A percentile compares a stretch with the other conserved stretches of the same genome.
phyloP scores from a whole-genome alignment of 1,284 basidiomycete genomes.

The Tilletia indica region DNA sequence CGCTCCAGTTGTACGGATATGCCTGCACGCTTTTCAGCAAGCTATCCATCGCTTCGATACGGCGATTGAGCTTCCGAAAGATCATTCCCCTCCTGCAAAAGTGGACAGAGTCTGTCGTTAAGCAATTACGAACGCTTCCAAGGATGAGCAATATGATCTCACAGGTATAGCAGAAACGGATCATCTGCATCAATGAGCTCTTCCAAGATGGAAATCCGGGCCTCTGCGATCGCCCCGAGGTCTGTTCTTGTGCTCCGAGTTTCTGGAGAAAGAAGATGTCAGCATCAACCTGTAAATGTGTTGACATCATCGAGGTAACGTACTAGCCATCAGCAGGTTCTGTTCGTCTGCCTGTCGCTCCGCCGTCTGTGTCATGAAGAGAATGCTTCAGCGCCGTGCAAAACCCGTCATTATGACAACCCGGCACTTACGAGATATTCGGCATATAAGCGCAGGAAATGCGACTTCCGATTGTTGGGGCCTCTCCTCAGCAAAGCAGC shows the following conservation, averaged over 20 bases:
- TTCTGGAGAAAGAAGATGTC: slow-evolving; percentile 10
- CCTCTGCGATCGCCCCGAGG: slow-evolving; percentile 31
- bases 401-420: not conserved
- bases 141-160: slow-evolving; percentile 2
- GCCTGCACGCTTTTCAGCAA: slow-evolving; percentile 73
- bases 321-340: slow-evolving; percentile 36
- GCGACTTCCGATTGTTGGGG: slow-evolving; percentile 60
- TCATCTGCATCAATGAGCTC: slow-evolving; percentile 44
- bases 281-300: not conserved
- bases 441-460: slow-evolving; percentile 77
- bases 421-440: slow-evolving; percentile 71
- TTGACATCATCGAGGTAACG: not conserved
- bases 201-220: slow-evolving; percentile 40
- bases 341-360: slow-evolving; percentile 43
- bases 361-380: slow-evolving; percentile 27
- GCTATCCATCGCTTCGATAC: slow-evolving; percentile 74
- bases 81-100: slow-evolving; percentile 42
- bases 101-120: not conserved
- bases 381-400: not conserved
- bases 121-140: not conserved
- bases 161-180: slow-evolving; percentile 48
- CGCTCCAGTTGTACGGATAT: slow-evolving; percentile 94
- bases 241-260: slow-evolving; percentile 27
- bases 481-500: slow-evolving; percentile 57
- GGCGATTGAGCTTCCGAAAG: slow-evolving; percentile 49